These are phyloP conservation scores for Durusdinium trenchii DNA, from an alignment of 73 alveolate species.

Conservation along the genomic window DNA sequence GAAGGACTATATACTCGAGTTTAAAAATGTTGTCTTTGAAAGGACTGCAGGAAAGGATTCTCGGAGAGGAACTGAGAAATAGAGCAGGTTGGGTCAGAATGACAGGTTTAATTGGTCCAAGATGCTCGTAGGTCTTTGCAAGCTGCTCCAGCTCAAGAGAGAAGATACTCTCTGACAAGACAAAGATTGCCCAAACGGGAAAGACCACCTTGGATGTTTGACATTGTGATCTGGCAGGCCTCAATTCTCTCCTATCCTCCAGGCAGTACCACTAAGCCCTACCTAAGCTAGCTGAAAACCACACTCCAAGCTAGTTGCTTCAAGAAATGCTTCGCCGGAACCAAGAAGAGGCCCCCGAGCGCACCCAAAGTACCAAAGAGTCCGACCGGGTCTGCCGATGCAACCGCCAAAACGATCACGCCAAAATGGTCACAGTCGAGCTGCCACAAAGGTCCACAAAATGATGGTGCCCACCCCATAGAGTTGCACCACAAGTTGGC, in stretches of 20 bases:
- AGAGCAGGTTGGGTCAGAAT: not conserved
- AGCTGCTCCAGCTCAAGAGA: constrained; percentile 59
- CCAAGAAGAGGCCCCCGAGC: too few relatives aligned
- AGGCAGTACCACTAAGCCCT: too few relatives aligned
- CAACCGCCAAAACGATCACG: too few relatives aligned
- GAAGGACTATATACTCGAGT: not conserved
- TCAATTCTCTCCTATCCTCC: too few relatives aligned
- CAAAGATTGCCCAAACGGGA: constrained; percentile 78
- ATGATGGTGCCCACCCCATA: constrained; percentile 63
- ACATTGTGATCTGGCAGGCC: too few relatives aligned
- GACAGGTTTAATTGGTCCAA: not conserved
- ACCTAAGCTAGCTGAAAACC: too few relatives aligned
- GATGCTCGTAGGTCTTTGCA: constrained; percentile 2
- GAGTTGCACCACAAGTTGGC: constrained; percentile 57
- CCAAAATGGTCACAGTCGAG: too few relatives aligned
- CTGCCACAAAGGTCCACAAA: constrained; percentile 14
- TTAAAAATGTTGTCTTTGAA: not conserved
- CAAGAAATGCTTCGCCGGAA: too few relatives aligned
- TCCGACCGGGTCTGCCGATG: too few relatives aligned
- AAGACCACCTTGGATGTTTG: constrained; percentile 62
- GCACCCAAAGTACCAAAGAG: too few relatives aligned
- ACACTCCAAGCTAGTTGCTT: too few relatives aligned
- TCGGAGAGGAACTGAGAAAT: not conserved
- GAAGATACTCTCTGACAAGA: constrained; percentile 45
- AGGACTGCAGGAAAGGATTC: not conserved